Percentiles rank a stretch among this genome's conserved stretches.
Evolutionary conservation across 345 rosid species (phyloP).

Genomic region (Psidium friedrichsthalianum): DNA sequence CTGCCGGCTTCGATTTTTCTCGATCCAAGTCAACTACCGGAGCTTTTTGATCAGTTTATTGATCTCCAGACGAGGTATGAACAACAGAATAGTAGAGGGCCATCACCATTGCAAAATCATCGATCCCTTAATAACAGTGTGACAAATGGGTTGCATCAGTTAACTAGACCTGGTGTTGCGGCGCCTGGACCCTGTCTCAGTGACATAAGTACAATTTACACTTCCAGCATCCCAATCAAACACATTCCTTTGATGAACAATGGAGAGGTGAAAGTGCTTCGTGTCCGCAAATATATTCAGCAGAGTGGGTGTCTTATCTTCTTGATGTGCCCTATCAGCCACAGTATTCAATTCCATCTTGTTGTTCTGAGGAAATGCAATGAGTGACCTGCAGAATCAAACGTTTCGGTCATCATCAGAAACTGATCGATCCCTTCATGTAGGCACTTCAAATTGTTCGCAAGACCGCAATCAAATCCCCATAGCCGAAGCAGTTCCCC

Average conservation of each 20-base stretch:
- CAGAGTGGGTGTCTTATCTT: neutral
- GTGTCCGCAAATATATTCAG: neutral
- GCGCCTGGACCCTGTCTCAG: neutral
- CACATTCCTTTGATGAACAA: neutral
- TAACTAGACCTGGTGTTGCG: neutral
- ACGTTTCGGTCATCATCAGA: neutral
- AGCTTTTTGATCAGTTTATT: neutral
- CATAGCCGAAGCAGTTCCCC: neutral
- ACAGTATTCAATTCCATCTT: neutral
- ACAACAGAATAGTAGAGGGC: neutral
- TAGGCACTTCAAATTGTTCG: neutral
- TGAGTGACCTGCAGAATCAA: neutral
- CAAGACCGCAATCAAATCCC: neutral
- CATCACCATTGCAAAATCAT: neutral
- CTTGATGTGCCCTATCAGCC: neutral
- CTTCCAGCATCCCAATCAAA: neutral
- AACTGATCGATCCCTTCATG: neutral
- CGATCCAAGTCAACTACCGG: neutral
- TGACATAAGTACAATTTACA: neutral
- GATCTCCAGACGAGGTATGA: neutral
- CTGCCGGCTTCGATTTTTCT: accelerated
- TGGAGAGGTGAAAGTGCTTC: neutral
- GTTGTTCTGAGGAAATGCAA: neutral
- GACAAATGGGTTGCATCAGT: neutral
- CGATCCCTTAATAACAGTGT: neutral